Evolutionary conservation across 352 stramenopile genomes (phyloP).

Genomic region (Phytopythium litorale): DNA sequence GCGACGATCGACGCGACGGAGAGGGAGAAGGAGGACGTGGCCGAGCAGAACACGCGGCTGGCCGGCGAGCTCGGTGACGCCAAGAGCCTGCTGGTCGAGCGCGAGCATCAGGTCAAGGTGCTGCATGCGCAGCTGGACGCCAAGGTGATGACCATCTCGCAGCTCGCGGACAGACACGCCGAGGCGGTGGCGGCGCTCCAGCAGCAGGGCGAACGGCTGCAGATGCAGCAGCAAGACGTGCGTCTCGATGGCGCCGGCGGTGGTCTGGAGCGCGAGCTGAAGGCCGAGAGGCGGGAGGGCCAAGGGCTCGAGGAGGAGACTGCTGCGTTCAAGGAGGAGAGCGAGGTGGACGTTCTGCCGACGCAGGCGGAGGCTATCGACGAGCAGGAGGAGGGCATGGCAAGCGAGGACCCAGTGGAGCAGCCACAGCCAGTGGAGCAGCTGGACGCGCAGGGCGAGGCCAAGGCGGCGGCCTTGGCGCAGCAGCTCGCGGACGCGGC

Average conservation of each 20-base stretch:
- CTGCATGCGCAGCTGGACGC: conserved; percentile 40
- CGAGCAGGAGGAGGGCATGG: neutral
- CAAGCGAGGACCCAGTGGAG: neutral
- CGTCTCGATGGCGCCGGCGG: neutral
- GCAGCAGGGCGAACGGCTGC: conserved; percentile 27
- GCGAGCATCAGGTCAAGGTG: conserved; percentile 36
- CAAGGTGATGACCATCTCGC: conserved; percentile 41
- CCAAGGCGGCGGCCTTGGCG: neutral
- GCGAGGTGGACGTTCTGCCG: neutral
- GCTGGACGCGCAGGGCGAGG: neutral
- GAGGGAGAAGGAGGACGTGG: conserved; percentile 30
- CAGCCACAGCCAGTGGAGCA: neutral
- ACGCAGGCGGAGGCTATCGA: neutral
- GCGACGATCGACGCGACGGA: conserved; percentile 22
- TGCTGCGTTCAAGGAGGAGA: conserved; percentile 1
- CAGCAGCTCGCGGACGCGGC: conserved; percentile 21
- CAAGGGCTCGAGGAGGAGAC: neutral
- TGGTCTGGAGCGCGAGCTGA: conserved; percentile 4
- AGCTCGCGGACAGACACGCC: conserved; percentile 24
- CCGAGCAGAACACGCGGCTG: conserved; percentile 28
- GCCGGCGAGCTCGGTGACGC: conserved; percentile 29
- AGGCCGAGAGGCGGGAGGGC: neutral
- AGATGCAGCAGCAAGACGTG: conserved; percentile 10
- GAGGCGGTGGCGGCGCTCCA: conserved; percentile 28
- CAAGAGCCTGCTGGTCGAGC: conserved; percentile 32